Evolutionary conservation across 2,329 filamentous ascomycete species (phyloP).

Genomic region (Ustulina deusta): DNA sequence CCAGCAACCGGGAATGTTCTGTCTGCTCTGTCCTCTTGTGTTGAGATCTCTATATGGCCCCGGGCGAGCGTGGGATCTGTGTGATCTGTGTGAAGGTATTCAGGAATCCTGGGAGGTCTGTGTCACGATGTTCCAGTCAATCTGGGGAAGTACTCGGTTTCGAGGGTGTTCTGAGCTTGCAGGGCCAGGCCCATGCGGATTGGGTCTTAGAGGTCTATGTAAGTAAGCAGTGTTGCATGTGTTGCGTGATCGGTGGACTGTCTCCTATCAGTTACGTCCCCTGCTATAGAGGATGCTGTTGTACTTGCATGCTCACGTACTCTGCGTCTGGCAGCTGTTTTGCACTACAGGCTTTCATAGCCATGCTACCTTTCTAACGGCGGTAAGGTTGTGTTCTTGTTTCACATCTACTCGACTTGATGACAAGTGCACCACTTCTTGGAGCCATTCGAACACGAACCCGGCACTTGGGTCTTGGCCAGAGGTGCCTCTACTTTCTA

Average conservation of each 20-base stretch:
- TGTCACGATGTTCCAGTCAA: constrained; percentile 14
- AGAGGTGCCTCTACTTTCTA: neutral
- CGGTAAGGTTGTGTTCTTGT: neutral
- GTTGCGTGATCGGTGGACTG: constrained; percentile 16
- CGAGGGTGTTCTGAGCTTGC: neutral
- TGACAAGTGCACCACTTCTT: no score
- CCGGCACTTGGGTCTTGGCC: neutral
- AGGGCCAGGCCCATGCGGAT: neutral
- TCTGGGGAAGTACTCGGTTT: constrained; percentile 8
- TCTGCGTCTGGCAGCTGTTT: constrained; percentile 1
- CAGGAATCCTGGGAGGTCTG: neutral
- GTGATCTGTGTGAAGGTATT: neutral
- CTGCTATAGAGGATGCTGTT: neutral
- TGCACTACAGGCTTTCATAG: neutral
- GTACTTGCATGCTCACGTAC: constrained; percentile 3
- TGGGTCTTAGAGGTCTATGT: neutral
- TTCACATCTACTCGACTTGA: neutral
- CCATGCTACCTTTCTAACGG: neutral
- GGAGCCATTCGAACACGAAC: neutral
- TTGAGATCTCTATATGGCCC: constrained; percentile 4
- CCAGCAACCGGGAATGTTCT: constrained; percentile 18
- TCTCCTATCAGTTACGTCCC: neutral
- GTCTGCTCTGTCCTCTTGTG: neutral
- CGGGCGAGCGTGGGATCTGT: constrained; percentile 10
- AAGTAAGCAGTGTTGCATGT: constrained; percentile 6